A percentile compares a stretch with the other conserved stretches of the same genome.
These are phyloP conservation scores for Tagetes erecta DNA, from an alignment of 129 eudicot species.

Conservation along the genomic window DNA sequence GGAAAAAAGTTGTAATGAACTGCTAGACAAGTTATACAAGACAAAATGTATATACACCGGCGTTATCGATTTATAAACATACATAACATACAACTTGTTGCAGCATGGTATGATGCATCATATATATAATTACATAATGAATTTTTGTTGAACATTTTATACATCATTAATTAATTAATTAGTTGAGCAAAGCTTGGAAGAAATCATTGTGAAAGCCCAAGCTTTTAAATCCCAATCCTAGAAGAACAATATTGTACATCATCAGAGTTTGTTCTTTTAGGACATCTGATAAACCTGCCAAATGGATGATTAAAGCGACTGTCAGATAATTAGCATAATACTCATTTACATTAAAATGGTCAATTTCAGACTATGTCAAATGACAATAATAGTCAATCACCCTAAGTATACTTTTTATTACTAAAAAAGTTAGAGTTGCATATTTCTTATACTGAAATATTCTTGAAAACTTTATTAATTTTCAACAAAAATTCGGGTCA, in stretches of 20 bases:
- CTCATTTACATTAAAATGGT: no score
- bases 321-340: conserved; percentile 1
- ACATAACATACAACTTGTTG: conserved; percentile 9
- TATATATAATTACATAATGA: conserved; percentile 21
- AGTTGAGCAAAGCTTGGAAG: conserved; percentile 36
- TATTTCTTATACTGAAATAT: no score
- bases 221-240: conserved; percentile 39
- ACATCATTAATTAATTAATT: neutral
- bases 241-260: conserved; percentile 30
- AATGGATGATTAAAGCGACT: neutral
- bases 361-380: no score
- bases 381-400: no score
- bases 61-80: neutral
- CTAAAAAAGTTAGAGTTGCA: no score
- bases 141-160: no score
- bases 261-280: conserved; percentile 29
- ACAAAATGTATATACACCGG: no score
- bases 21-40: no score
- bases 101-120: conserved; percentile 17
- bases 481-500: no score
- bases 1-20: no score
- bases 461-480: no score
- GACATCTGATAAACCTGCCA: conserved; percentile 30
- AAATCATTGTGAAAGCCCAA: conserved; percentile 40
- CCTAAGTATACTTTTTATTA: no score